Conservation (phyloP, 306 rosid species). For the Vigna unguiculata region DNA sequence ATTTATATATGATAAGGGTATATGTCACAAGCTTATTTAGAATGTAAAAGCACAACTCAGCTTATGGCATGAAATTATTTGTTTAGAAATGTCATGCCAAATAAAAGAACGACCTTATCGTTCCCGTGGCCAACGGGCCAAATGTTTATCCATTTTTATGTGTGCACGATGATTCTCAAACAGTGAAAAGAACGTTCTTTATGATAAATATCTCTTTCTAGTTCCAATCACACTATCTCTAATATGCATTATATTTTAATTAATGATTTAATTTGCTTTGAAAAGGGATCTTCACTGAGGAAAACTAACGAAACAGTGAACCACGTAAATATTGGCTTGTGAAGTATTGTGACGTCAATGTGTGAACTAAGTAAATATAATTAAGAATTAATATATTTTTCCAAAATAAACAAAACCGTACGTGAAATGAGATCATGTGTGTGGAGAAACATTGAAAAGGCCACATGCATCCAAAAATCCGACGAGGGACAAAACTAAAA, state of each 20-base stretch:
- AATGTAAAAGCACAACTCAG: background rate
- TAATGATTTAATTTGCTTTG: background rate
- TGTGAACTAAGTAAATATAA: background rate
- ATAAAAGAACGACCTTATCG: conserved; percentile 41
- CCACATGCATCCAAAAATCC: background rate
- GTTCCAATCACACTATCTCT: background rate
- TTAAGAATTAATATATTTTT: background rate
- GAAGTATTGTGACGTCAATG: background rate
- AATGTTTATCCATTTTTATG: conserved; percentile 38
- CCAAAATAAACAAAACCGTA: background rate
- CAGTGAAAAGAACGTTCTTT: conserved; percentile 32
- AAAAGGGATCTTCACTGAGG: background rate
- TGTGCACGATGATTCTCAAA: conserved; percentile 31
- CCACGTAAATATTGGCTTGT: background rate
- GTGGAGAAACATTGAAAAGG: background rate
- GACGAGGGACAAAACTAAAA: background rate
- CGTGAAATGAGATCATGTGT: background rate
- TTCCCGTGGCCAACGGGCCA: background rate
- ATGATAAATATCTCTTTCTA: conserved; percentile 38
- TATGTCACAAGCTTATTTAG: background rate
- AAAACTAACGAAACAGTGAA: background rate
- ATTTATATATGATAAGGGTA: conserved; percentile 5
- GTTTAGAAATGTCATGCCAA: conserved; percentile 26
- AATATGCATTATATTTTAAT: background rate
- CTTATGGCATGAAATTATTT: background rate